Conservation (phyloP, 23 red algal species). For the Cyanidioschyzon merolae region DNA sequence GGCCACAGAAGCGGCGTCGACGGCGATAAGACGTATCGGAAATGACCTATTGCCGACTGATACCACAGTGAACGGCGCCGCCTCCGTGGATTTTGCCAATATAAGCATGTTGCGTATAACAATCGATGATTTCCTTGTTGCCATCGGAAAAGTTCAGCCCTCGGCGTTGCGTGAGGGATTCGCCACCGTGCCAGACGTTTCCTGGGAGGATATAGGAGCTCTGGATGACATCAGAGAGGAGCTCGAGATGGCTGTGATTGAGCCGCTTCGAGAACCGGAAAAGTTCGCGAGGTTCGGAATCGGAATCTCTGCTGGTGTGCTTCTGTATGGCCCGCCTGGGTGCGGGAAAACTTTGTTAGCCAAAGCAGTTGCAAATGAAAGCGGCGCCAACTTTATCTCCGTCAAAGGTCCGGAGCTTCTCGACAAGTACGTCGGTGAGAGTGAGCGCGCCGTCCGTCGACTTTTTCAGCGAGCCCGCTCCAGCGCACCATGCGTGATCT, state of each 20-base stretch:
- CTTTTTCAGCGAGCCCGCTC: constrained; percentile 74
- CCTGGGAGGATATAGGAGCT: constrained; percentile 77
- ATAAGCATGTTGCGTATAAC: constrained; percentile 24
- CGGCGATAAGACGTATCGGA: constrained; percentile 47
- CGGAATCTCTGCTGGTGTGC: constrained; percentile 53
- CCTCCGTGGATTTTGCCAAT: not conserved
- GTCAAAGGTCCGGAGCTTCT: constrained; percentile 94
- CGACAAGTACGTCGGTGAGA: constrained; percentile 93
- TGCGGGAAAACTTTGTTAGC: constrained; percentile 97
- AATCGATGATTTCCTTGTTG: constrained; percentile 51
- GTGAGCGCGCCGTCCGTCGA: constrained; percentile 72
- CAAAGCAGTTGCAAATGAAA: constrained; percentile 82
- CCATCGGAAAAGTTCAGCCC: constrained; percentile 40
- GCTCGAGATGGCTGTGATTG: constrained; percentile 63
- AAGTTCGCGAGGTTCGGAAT: constrained; percentile 58
- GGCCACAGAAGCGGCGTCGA: constrained; percentile 37
- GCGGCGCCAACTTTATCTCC: constrained; percentile 86
- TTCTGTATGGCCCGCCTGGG: constrained; percentile 95
- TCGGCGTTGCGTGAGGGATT: constrained; percentile 82
- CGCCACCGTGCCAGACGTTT: constrained; percentile 57
- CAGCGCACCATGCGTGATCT: constrained; percentile 83
- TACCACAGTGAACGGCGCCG: not conserved
- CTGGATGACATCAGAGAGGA: constrained; percentile 52
- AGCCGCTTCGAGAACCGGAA: constrained; percentile 50
- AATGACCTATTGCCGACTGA: not conserved